Evolutionary conservation across 2,329 filamentous ascomycete species (phyloP).

Genomic region (Pseudocercospora pini-densiflorae): DNA sequence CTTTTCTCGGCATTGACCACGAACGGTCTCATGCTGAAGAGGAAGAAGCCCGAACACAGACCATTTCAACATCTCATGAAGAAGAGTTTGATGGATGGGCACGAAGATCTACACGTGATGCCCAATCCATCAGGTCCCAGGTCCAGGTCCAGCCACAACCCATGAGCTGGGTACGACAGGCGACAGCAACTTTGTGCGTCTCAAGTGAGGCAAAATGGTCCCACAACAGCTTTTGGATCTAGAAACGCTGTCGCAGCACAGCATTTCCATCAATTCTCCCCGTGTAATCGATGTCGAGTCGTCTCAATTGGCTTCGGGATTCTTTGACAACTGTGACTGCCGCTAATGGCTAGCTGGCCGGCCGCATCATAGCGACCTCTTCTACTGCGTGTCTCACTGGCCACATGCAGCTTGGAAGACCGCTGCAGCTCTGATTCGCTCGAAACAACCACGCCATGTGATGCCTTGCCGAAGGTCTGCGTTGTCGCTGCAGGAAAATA

Average conservation of each 20-base stretch:
- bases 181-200: conserved; percentile 4
- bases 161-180: conserved; percentile 3
- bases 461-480: neutral
- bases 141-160: neutral
- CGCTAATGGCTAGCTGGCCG: conserved; percentile 1
- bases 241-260: neutral
- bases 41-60: neutral
- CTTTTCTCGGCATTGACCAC: conserved; percentile 3
- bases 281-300: neutral
- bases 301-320: neutral
- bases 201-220: neutral
- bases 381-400: conserved; percentile 4
- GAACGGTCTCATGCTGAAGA: neutral
- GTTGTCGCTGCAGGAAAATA: neutral
- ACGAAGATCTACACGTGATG: conserved; percentile 3
- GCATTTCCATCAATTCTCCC: neutral
- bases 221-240: neutral
- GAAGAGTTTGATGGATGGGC: neutral
- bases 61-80: neutral
- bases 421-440: neutral
- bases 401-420: neutral
- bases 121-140: neutral
- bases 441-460: conserved; percentile 2
- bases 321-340: conserved; percentile 11
- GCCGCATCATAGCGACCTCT: conserved; percentile 12